phyloP scores from a whole-genome alignment of 352 stramenopile species.

The Phytophthora citrophthora region DNA sequence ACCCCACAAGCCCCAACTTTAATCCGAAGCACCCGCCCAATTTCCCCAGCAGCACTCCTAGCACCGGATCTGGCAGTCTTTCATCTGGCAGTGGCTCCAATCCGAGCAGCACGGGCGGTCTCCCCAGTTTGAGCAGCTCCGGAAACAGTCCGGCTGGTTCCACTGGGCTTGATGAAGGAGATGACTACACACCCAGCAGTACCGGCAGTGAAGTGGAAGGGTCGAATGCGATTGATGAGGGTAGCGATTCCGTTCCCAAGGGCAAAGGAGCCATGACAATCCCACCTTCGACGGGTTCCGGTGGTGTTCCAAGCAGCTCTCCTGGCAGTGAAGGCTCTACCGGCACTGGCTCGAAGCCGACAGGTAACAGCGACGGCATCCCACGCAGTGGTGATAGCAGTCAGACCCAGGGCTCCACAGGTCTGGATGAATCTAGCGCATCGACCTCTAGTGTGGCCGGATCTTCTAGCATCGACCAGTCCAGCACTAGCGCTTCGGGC shows the following conservation, averaged over 20 bases:
- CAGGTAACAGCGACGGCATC: conserved; percentile 5
- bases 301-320: no score
- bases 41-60: neutral
- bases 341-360: neutral
- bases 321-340: neutral
- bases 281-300: conserved; percentile 2
- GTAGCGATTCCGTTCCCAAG: conserved; percentile 6
- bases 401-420: conserved; percentile 2
- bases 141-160: conserved; percentile 11
- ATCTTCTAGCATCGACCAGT: conserved; percentile 8
- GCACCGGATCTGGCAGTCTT: conserved; percentile 1
- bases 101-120: neutral
- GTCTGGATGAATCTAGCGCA: neutral
- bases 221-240: conserved; percentile 12
- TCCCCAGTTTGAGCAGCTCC: conserved; percentile 13
- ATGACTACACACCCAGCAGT: conserved; percentile 6
- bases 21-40: no score
- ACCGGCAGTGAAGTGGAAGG: conserved; percentile 11
- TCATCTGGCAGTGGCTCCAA: conserved; percentile 1
- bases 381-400: neutral
- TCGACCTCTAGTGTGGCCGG: neutral
- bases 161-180: conserved; percentile 3
- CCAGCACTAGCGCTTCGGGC: conserved; percentile 2
- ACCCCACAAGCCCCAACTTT: conserved; percentile 1
- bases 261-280: conserved; percentile 3